Base-by-base conservation (phyloP, 805 yeast genomes). In the Scheffersomyces amazonensis region DNA sequence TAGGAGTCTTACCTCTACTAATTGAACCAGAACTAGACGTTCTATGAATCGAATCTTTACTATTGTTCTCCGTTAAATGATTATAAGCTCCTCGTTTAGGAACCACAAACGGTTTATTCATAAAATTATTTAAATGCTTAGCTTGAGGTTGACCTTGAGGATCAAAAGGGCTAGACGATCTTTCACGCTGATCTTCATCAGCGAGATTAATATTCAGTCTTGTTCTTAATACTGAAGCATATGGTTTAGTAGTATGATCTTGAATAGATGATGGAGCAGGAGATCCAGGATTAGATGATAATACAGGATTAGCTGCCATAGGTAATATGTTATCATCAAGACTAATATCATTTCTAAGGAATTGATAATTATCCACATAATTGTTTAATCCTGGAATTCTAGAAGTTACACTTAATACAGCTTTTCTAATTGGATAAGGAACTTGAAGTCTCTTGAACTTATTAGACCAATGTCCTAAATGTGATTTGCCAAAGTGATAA, bases 71-170 rank as follows among this genome's bases (percentile, higher is more conserved):
- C 1, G 47, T 41, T 25, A 31, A 42, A 22, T 16, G 31, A 22
- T 27, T 23, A 16, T 43, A 41, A 13, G 35, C 28, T 6, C 35
- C 32, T 16, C 38, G 33, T 20, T 37, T 35, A 11, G 67, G 69
- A 1, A 53, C 48, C 4, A 50, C 43, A 39, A 68, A 68, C 3
- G 73, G 74, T 43, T 60, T 63, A 52, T 53, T 64, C 41, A 67
- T 41, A 41, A 66, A 64, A 31, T 57, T 65, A 15, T 31, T 40
- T 10, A 32, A 18, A 39, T 46, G 37, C 36, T 33, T 18, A 34
- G 37, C 16, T 25, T 20, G 19, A 27, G 16, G 12, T 36, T 35
- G 20, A 30, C 36, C 6, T 35, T 28, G 11, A 20, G 23, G n/a
- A 32, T 13, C n/a, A 17, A 27, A 27, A 13, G 30, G 30, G 10